Evolutionary conservation across 164 flowering plant genomes (phyloP), one percentile per base, ranked within the genome.

Genomic region (Aristolochia contorta): DNA sequence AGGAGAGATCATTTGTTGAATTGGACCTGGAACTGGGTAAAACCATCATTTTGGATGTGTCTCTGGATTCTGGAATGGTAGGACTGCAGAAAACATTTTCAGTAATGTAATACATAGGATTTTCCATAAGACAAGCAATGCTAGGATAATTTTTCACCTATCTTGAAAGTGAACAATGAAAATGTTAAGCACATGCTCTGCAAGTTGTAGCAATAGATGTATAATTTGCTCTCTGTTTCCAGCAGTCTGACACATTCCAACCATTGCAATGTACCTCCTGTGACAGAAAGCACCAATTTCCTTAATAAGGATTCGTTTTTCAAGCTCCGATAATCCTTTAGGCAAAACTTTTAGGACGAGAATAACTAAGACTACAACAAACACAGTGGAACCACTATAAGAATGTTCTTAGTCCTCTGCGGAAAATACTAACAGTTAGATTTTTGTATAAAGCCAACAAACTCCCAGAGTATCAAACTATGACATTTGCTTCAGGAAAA

Each of bases 261-360:
- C 81, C 97, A 93, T 88, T 9, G 96, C 98, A 65, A 80, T 78
- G 65, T 84, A 87, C 65, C 98, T 79, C 94, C 98, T 93, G 81
- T 10, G 25, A 53, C 37, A 56, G 18, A 37, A 37, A 37, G 43
- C 43, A 37, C 43, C 43, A 1, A 10, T 37, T 37, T 37, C 43
- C 9, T 37, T 37, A 37, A 37, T 7, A 37, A 37, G 43, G 43
- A 4, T 6, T 37, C 43, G 7, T 37, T 10, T 37, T 37, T 37
- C 12, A 37, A 37, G 0, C 43, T 3, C 43, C 43, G 1, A 4
- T 37, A 10, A 37, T 37, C 43, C 43, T 37, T 37, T 7, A 37
- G 7, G 43, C 43, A 37, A 37, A 37, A 37, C 12, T 1, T 37
- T 37, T 6, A 37, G 12, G 43, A 37, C 43, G 7, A 37, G 43